phyloP scores from a whole-genome alignment of 306 rosid genomes.

The Ziziphus jujuba region DNA sequence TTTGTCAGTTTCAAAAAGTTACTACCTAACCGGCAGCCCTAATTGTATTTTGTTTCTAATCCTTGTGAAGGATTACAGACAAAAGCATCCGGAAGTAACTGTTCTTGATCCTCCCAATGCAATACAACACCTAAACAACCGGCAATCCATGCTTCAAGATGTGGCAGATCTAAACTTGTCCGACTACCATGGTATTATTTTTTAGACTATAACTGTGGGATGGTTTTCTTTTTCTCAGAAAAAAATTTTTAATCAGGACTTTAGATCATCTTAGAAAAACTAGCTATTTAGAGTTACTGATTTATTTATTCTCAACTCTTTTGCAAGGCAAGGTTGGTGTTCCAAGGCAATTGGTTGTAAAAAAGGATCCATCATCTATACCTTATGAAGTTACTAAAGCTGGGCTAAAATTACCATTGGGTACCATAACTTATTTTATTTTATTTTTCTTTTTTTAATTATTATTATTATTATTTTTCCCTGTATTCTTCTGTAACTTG shows the following conservation, averaged over 20 bases:
- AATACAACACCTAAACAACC: constrained; percentile 68
- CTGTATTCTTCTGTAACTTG: too few relatives aligned
- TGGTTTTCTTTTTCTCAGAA: background rate
- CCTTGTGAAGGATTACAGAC: constrained; percentile 69
- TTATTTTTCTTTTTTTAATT: background rate
- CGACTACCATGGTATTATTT: constrained; percentile 61
- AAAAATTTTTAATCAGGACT: background rate
- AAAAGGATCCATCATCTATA: constrained; percentile 70
- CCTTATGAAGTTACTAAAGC: constrained; percentile 67
- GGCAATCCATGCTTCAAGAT: constrained; percentile 91
- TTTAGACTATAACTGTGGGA: background rate
- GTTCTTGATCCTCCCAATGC: constrained; percentile 93
- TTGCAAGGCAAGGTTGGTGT: constrained; percentile 69
- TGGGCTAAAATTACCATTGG: constrained; percentile 77
- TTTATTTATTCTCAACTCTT: constrained; percentile 7
- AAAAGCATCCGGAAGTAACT: constrained; percentile 73
- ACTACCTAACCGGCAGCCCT: background rate
- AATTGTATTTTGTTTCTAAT: background rate
- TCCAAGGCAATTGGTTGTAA: constrained; percentile 79
- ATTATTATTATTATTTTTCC: too few relatives aligned
- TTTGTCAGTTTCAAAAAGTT: background rate
- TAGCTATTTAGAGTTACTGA: background rate
- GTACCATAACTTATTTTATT: constrained; percentile 32
- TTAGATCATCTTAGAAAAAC: constrained; percentile 1
- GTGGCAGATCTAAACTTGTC: constrained; percentile 79